phyloP scores from a whole-genome alignment of 2,329 filamentous ascomycete species.

The Ophiostoma sp. region DNA sequence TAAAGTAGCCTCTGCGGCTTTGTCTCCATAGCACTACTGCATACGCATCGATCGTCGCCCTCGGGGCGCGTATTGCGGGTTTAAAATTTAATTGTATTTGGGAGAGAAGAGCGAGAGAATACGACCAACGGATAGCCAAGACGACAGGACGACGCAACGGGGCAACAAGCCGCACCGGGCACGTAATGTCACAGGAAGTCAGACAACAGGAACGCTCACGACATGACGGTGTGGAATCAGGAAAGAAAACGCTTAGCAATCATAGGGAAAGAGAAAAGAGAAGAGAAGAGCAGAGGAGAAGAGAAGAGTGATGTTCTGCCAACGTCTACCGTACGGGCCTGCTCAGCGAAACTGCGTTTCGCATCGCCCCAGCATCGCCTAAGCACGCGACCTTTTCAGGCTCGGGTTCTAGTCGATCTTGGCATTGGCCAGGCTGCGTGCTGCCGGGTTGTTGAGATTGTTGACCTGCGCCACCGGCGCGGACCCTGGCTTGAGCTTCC shows the following conservation, averaged over 20 bases:
- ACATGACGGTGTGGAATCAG: not conserved
- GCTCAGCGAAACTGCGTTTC: no score
- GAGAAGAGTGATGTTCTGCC: not conserved
- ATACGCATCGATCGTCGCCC: no score
- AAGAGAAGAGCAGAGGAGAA: not conserved
- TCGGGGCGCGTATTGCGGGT: not conserved
- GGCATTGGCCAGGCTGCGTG: slow-evolving; percentile 61
- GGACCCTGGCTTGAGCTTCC: slow-evolving; percentile 67
- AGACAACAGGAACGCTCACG: slow-evolving; percentile 1
- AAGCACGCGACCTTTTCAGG: no score
- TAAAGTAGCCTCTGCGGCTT: not conserved
- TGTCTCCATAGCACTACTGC: no score
- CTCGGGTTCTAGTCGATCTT: slow-evolving; percentile 59
- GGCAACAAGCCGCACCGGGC: not conserved
- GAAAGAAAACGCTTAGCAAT: not conserved
- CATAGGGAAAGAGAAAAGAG: not conserved
- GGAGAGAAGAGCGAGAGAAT: not conserved
- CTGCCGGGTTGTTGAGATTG: slow-evolving; percentile 66
- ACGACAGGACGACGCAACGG: not conserved
- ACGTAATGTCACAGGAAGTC: not conserved
- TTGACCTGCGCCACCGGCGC: slow-evolving; percentile 64
- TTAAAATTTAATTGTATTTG: slow-evolving; percentile 5
- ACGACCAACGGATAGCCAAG: not conserved
- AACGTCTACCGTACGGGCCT: no score
- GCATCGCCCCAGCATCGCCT: slow-evolving; percentile 15